These are phyloP conservation scores for Halteria grandinella DNA, from an alignment of 73 alveolate genomes.

Conservation along the genomic window DNA sequence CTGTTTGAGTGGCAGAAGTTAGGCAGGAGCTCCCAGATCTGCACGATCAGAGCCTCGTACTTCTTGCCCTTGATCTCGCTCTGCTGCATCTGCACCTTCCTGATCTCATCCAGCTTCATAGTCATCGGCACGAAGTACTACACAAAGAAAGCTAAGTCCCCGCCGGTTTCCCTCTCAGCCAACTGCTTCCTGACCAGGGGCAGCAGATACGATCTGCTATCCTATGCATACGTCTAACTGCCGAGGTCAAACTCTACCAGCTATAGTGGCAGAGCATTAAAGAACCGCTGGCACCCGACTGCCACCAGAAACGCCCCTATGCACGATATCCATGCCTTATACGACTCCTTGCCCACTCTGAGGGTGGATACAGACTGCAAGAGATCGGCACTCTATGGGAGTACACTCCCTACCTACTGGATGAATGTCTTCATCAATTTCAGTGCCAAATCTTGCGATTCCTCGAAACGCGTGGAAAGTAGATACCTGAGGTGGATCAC, in stretches of 20 bases:
- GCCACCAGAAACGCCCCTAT: slow-evolving; percentile 52
- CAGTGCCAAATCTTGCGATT: slow-evolving; percentile 19
- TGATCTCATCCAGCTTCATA: slow-evolving; percentile 4
- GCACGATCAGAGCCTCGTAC: slow-evolving; percentile 37
- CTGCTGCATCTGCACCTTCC: neutral
- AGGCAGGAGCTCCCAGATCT: slow-evolving; percentile 64
- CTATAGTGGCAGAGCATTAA: slow-evolving; percentile 46
- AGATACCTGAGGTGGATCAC: slow-evolving; percentile 12
- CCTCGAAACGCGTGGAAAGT: slow-evolving; percentile 47
- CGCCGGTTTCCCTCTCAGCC: neutral
- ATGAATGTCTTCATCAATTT: slow-evolving; percentile 48
- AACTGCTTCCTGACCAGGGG: slow-evolving; percentile 24
- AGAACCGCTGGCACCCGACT: slow-evolving; percentile 52
- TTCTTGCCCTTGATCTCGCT: slow-evolving; percentile 45
- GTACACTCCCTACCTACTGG: neutral
- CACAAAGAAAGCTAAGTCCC: slow-evolving; percentile 45
- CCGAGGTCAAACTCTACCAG: slow-evolving; percentile 42
- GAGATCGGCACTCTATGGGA: slow-evolving; percentile 2
- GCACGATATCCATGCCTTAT: slow-evolving; percentile 48
- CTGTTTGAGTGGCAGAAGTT: slow-evolving; percentile 38
- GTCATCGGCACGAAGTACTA: slow-evolving; percentile 51
- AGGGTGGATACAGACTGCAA: slow-evolving; percentile 41
- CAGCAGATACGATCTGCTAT: slow-evolving; percentile 54
- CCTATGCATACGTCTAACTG: slow-evolving; percentile 39
- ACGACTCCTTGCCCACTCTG: slow-evolving; percentile 3